Evolutionary conservation across 331 rosid species (phyloP), one percentile per base, ranked within the genome.

Genomic region (Dryas integrifolia): DNA sequence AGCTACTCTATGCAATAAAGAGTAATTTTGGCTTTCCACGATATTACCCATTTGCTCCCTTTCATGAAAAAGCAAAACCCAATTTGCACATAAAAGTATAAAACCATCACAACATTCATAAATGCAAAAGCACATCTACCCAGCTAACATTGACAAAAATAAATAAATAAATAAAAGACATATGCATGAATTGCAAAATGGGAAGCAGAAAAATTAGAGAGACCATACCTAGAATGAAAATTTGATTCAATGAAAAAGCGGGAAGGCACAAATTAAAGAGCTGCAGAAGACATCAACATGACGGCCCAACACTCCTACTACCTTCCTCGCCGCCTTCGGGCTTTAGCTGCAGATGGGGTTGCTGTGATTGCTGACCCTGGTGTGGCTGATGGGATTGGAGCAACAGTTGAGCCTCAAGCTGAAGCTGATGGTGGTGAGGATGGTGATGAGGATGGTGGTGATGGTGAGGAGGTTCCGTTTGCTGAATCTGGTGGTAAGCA

Each of bases 401-500:
- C 69, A 92, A 72, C 6, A 89, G 65, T 80, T 88, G 96, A 9
- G 89, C 96, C 63, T 85, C 84, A 64, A 90, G 86, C 30, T 80
- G 86, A 12, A 81, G 78, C 11, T 80, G 86, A 1, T 73, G 80
- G 65, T 52, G 74, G 52, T 77, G 90, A n/a, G 50, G 49, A 24
- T 73, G 80, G 65, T 52, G 74, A 53, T 77, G 90, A n/a, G 50
- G 49, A 18, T 86, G 90, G 3, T 79, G 79, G 3, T 75, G 73
- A 9, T 53, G 67, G n/a, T 84, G 90, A 3, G 74, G 77, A 15
- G 65, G 68, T 35, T 85, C 87, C 4, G 59, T 69, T 39, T 84
- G 83, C 67, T 86, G 90, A 67, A 85, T 84, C 74, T 83, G 88
- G 43, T 79, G 87, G 49, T 79, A 87, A 67, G 82, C 8, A n/a